Conservation (phyloP, 2,329 filamentous ascomycete genomes). For the Colletotrichum liriopes region DNA sequence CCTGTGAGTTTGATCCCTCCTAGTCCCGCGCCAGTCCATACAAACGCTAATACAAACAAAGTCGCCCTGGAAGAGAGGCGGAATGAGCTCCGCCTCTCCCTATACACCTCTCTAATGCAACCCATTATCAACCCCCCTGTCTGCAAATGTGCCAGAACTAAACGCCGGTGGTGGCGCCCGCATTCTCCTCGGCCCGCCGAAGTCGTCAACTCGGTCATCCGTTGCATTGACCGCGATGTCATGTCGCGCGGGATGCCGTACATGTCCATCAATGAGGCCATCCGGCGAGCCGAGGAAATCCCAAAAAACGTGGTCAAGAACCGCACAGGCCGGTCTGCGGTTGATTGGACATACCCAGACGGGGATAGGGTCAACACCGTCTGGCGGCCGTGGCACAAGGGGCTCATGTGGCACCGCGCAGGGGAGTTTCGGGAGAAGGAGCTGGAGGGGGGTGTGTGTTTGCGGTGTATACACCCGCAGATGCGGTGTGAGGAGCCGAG, state of each 20-base stretch:
- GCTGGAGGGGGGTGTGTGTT: constrained; percentile 11
- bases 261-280: constrained; percentile 12
- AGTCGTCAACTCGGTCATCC: constrained; percentile 2
- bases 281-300: neutral
- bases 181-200: no score
- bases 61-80: constrained; percentile 11
- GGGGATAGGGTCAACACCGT: neutral
- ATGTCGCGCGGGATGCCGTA: constrained; percentile 5
- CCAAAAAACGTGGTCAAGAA: neutral
- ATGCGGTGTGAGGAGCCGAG: constrained; percentile 1
- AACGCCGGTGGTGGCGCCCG: neutral
- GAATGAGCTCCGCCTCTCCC: constrained; percentile 7
- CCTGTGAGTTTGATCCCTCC: neutral
- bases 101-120: constrained; percentile 11
- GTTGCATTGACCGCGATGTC: constrained; percentile 4
- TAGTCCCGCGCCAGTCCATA: neutral
- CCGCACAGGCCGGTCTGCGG: neutral
- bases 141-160: neutral
- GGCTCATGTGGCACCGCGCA: neutral
- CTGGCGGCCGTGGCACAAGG: constrained; percentile 23
- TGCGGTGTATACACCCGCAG: constrained; percentile 26
- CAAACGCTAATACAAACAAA: neutral
- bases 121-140: neutral
- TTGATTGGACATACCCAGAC: neutral
- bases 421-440: neutral